Evolutionary conservation across 2,329 filamentous ascomycete genomes (phyloP).

Genomic region (Pseudocercospora eumusae): DNA sequence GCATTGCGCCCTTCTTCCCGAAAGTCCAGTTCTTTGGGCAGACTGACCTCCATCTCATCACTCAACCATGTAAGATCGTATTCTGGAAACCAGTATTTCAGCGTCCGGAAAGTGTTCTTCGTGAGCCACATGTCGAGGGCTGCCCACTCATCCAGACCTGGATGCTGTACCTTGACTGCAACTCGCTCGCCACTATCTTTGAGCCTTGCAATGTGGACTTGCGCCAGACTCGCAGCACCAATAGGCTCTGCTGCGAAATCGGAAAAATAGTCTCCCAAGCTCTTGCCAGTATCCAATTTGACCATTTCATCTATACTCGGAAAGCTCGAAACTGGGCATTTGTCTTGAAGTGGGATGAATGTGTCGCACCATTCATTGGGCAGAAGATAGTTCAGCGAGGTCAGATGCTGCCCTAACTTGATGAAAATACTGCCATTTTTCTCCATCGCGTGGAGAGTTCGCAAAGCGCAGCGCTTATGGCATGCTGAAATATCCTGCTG

Average conservation of each 20-base stretch:
- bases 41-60: conserved; percentile 84
- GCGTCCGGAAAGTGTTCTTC: conserved; percentile 79
- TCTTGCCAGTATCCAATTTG: conserved; percentile 73
- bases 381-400: conserved; percentile 91
- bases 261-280: conserved; percentile 79
- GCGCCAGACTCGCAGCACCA: conserved; percentile 88
- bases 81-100: conserved; percentile 93
- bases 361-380: conserved; percentile 92
- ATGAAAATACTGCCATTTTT: conserved; percentile 98
- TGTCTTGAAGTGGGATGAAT: conserved; percentile 93
- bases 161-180: conserved; percentile 96
- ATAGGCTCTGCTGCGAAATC: conserved; percentile 80
- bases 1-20: conserved; percentile 83
- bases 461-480: conserved; percentile 87
- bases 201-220: conserved; percentile 86
- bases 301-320: conserved; percentile 89
- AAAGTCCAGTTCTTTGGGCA: conserved; percentile 92
- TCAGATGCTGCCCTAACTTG: conserved; percentile 93
- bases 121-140: conserved; percentile 85
- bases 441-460: conserved; percentile 84
- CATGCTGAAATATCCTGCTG: conserved; percentile 74
- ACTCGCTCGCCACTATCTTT: conserved; percentile 82
- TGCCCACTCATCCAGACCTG: conserved; percentile 83
- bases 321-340: conserved; percentile 87
- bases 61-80: conserved; percentile 97